Base-by-base conservation (phyloP, 2,329 filamentous ascomycete genomes). In the Zopfia rhizophila region DNA sequence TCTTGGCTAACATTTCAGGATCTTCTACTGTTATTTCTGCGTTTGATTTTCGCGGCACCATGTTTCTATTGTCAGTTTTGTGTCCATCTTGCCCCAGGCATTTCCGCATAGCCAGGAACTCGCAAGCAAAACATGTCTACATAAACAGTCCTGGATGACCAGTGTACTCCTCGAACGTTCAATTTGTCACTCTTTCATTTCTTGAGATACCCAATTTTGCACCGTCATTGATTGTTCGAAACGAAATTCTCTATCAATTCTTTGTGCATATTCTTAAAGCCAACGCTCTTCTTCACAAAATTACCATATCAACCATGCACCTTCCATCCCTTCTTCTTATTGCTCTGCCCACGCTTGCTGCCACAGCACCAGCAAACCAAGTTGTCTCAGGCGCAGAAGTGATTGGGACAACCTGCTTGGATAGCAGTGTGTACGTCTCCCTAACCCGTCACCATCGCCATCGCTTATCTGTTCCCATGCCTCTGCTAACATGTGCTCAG, bases 361-460 rank as follows among this genome's bases (percentile, higher is more conserved):
- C 44, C 2, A 7, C 24, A 11, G 53, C 54, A 18, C 37, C 45
- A 2, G 48, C 52, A 12, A 31, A 55, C 19, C 54, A 61, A 45
- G 17, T 48, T 19, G 56, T 61, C 31, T 58, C 56, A 12, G 58
- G 58, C 3, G 47, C 46, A 22, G 61, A 67, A 45, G 61, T 72
- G 5, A 68, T 65, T 1, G 60, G 53, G 10, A 69, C 66, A 22
- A 69, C 58, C 4, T 73, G 70, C 45, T 58, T 58, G 22, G 66
- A 70, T 40, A 18, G 56, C 6, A 58, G 56, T 21, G 53, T 56
- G 68, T 68, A 56, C 7, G 58, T 45, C 21, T 11, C n/a, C 25
- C 32, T 24, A 75, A 75, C 29, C 33, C 10, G 14, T 30, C 22
- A 25, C 11, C 11, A 11, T 25, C 12, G 7, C 10, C 18, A 14